Evolutionary conservation across 139 green algal species (phyloP).

Genomic region (Chlorella sp.): DNA sequence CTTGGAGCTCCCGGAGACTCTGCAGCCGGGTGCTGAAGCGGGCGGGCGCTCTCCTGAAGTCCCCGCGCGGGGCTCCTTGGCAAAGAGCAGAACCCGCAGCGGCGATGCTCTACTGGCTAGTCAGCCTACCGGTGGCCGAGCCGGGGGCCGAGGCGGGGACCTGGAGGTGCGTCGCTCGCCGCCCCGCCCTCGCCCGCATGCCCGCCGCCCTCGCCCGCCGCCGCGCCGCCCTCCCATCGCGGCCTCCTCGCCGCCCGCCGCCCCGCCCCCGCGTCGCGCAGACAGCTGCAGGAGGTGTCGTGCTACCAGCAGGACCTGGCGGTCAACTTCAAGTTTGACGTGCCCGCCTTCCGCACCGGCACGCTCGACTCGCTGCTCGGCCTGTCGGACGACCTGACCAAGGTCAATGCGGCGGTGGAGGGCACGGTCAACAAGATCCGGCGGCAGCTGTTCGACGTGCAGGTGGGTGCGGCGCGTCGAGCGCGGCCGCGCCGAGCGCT

Average conservation of each 20-base stretch:
- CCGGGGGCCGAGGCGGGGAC: slow-evolving; percentile 70
- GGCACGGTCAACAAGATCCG: slow-evolving; percentile 87
- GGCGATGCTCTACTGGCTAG: slow-evolving; percentile 89
- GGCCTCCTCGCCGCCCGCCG: no score
- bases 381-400: slow-evolving; percentile 92
- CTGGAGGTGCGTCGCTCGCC: no score
- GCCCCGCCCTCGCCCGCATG: no score
- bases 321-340: slow-evolving; percentile 70
- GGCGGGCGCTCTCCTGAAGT: no score
- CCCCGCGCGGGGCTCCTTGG: no score
- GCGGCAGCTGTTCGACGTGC: slow-evolving; percentile 69
- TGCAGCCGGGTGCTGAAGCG: no score
- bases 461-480: slow-evolving; percentile 3
- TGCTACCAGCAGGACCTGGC: slow-evolving; percentile 53
- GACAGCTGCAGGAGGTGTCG: slow-evolving; percentile 72
- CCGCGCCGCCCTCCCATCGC: no score
- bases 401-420: slow-evolving; percentile 79
- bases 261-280: no score
- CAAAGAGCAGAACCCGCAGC: no score
- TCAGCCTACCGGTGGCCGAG: slow-evolving; percentile 59
- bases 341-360: slow-evolving; percentile 88
- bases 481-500: no score
- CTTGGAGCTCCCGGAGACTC: no score
- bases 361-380: slow-evolving; percentile 94
- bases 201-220: no score